Conservation (phyloP, 1,284 basidiomycete species). For the Trametes hirsuta region DNA sequence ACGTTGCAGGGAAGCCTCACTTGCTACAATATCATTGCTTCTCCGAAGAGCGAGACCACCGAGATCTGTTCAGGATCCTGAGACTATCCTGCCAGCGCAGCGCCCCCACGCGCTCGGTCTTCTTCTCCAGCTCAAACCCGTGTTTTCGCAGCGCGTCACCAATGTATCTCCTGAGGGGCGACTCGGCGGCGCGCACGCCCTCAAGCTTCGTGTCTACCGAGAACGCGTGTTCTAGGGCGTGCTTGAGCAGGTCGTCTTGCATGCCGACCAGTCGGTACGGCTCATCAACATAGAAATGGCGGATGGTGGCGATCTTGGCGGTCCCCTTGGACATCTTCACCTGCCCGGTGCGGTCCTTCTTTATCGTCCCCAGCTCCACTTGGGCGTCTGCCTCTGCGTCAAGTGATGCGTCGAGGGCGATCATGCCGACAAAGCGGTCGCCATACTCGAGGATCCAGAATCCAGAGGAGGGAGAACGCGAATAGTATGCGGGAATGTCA, state of each 20-base stretch:
- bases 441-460: constrained; percentile 73
- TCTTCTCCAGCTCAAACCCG: constrained; percentile 55
- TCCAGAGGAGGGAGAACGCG: constrained; percentile 58
- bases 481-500: constrained; percentile 60
- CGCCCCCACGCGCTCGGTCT: constrained; percentile 50
- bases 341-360: constrained; percentile 26
- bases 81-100: constrained; percentile 54
- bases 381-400: constrained; percentile 40
- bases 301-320: constrained; percentile 60
- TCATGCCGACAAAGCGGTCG: constrained; percentile 63
- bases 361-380: constrained; percentile 14
- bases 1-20: background rate
- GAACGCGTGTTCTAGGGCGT: constrained; percentile 65
- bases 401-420: constrained; percentile 66
- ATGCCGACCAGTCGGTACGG: constrained; percentile 58
- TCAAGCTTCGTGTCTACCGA: constrained; percentile 43
- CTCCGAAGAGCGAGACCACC: constrained; percentile 36
- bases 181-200: constrained; percentile 49
- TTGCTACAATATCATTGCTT: background rate
- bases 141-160: constrained; percentile 46
- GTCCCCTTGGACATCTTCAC: constrained; percentile 38
- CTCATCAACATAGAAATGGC: constrained; percentile 77
- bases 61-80: constrained; percentile 43
- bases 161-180: constrained; percentile 57
- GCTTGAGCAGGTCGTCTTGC: constrained; percentile 67